Base-by-base conservation (phyloP, 2,329 filamentous ascomycete genomes). In the Aureobasidium subglaciale region DNA sequence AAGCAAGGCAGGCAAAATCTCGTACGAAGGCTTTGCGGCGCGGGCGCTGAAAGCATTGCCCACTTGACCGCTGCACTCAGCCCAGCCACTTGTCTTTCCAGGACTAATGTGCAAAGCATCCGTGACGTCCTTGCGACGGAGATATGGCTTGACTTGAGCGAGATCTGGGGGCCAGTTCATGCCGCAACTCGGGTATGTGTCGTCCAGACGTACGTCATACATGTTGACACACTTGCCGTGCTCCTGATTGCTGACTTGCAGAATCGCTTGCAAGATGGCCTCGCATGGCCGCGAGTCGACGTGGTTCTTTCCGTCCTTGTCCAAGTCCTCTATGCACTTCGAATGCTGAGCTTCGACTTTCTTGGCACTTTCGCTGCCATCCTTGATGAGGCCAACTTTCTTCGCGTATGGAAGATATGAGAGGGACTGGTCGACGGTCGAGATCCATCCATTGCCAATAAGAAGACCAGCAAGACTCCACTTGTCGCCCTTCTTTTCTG, bases 131-230 rank as follows among this genome's bases (percentile, higher is more conserved):
- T 77, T 66, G 56, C 85, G 85, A 57, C 88, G 87, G 52, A 99
- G 81, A 70, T 97, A 99, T 0, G 90, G 89, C 5, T 83, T 88
- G 20, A 99, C 81, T 48, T 80, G 68, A 43, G 72, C 71, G 65
- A 99, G 77, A 72, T 99, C 93, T 61, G 90, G 87, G 29, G 93
- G 93, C 95, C 95, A 99, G 74, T 90, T 92, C 91, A 96, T 96
- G 62, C 93, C 93, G 70, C 93, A 99, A 60, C 85, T 86, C 4
- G 88, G 87, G 70, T 82, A 90, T 6, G 75, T 75, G 70, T 99
- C 93, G 60, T 78, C 84, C 43, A 96, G 79, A 43, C 92, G 88
- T 53, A 97, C 81, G 69, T 99, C 93, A 71, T 99, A 99, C 89
- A 97, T 96, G 74, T 99, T 99, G 68, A 85, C 70, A 70, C 95